Conservation (phyloP, 2,329 filamentous ascomycete species). For the Alternaria novae-zelandiae region DNA sequence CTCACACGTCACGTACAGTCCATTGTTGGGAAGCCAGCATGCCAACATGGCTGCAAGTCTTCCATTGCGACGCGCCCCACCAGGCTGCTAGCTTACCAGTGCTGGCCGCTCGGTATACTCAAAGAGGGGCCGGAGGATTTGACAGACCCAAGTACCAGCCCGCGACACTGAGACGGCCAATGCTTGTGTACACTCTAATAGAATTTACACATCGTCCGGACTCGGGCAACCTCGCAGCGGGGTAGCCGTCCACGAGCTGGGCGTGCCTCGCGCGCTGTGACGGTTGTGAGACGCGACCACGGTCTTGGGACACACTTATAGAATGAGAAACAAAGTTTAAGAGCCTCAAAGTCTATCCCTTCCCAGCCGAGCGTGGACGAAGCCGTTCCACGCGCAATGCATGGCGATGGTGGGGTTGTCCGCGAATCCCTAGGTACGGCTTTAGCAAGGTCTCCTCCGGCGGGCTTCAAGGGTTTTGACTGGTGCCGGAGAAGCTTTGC, state of each 20-base stretch:
- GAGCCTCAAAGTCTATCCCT: neutral
- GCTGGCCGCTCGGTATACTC: slow-evolving; percentile 11
- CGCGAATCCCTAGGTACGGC: slow-evolving; percentile 26
- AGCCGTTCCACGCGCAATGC: slow-evolving; percentile 7
- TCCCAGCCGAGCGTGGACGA: neutral
- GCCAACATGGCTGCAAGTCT: neutral
- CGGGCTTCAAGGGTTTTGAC: slow-evolving; percentile 23
- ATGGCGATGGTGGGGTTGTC: slow-evolving; percentile 36
- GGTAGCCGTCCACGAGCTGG: slow-evolving; percentile 20
- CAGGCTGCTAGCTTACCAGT: slow-evolving; percentile 21
- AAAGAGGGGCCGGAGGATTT: slow-evolving; percentile 27
- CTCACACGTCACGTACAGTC: neutral
- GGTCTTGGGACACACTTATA: slow-evolving; percentile 1
- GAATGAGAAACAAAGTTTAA: neutral
- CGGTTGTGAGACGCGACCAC: slow-evolving; percentile 22
- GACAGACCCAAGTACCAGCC: slow-evolving; percentile 14
- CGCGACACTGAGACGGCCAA: slow-evolving; percentile 20
- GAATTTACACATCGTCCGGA: slow-evolving; percentile 23
- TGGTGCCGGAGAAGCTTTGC: slow-evolving; percentile 44
- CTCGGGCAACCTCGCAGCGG: slow-evolving; percentile 30
- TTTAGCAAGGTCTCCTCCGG: slow-evolving; percentile 41
- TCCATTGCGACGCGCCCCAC: slow-evolving; percentile 9
- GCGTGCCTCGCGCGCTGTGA: slow-evolving; percentile 18
- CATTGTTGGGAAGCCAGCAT: neutral
- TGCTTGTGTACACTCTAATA: slow-evolving; percentile 20